A percentile compares a stretch with the other conserved stretches of the same genome.
Evolutionary conservation across 2,329 filamentous ascomycete species (phyloP).

Genomic region (Aotearoamyces nothofagi): DNA sequence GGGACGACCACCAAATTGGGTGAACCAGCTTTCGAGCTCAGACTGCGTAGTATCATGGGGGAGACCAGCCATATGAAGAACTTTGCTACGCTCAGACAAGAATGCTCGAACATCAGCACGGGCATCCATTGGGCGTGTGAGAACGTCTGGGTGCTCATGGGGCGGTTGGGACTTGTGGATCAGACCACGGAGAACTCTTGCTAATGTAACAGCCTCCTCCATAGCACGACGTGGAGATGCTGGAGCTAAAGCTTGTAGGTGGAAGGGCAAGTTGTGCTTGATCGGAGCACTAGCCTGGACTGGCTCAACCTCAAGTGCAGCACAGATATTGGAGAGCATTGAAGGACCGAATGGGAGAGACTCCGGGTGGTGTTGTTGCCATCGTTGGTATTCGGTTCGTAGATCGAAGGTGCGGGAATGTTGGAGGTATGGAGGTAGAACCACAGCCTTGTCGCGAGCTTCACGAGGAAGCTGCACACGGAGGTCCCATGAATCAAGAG

Average conservation of each 20-base stretch:
- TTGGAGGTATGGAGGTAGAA: constrained; percentile 90
- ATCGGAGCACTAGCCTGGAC: constrained; percentile 96
- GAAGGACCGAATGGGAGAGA: constrained; percentile 93
- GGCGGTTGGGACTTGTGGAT: constrained; percentile 93
- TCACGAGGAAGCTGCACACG: constrained; percentile 94
- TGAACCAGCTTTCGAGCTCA: constrained; percentile 98
- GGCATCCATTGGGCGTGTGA: constrained; percentile 92
- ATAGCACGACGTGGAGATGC: constrained; percentile 91
- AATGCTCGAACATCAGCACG: constrained; percentile 93
- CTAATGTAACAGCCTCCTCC: constrained; percentile 91
- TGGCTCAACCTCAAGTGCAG: constrained; percentile 92
- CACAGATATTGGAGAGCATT: constrained; percentile 93
- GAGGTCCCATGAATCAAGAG: constrained; percentile 94
- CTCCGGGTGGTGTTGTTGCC: constrained; percentile 97
- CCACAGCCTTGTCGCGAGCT: constrained; percentile 94
- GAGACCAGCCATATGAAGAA: constrained; percentile 92
- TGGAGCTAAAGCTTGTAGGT: constrained; percentile 87
- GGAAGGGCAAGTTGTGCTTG: constrained; percentile 97
- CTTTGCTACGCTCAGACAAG: constrained; percentile 90
- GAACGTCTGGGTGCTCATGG: constrained; percentile 85
- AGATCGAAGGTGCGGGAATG: constrained; percentile 96
- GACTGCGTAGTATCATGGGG: constrained; percentile 98
- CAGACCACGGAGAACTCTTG: constrained; percentile 79
- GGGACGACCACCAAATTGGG: constrained; percentile 90
- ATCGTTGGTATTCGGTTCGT: constrained; percentile 92